Evolutionary conservation across 345 rosid genomes (phyloP), one percentile per base, ranked within the genome.

Genomic region (Boechera stricta): DNA sequence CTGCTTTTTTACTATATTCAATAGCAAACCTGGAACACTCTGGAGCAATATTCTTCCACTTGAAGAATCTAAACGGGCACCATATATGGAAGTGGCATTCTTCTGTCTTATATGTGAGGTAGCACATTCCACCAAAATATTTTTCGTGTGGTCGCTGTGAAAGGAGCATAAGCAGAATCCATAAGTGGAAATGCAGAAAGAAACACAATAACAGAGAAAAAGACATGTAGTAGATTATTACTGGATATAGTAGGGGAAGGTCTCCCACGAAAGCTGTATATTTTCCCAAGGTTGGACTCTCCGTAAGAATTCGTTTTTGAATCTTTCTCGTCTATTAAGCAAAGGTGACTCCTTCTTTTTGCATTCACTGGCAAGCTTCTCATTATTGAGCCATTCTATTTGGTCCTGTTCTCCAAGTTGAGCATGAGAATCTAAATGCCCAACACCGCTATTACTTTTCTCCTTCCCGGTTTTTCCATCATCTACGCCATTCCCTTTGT

Each of bases 281-380:
- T 86, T 89, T 78, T 93, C 96, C 99, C 99, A 96, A 15, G 97
- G 96, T 67, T 93, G 83, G 68, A 93, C 77, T 77, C 97, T 90
- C 79, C 98, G 80, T 69, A 86, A 72, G 72, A 92, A 86, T 69
- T 91, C 97, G 18, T 78, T 87, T 84, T 83, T 93, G 82, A 93
- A 96, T 84, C 88, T 88, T 53, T 96, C 93, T 44, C 79, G 86
- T 80, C 90, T 87, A 18, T 78, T 81, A 71, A 93, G 82, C 44
- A 90, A 88, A 8, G 96, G 95, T 5, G 92, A 87, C 80, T 95
- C 94, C 77, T 81, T 88, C 87, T 86, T 91, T 82, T 87, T 90
- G 73, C 80, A 83, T 77, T 93, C 97, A 53, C 88, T 81, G 0
- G 94, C 74, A 44, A 89, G 85, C 83, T 83, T 93, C 83, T 93